Conservation (phyloP, 805 yeast species). For the Kodamaea neixiangensis region DNA sequence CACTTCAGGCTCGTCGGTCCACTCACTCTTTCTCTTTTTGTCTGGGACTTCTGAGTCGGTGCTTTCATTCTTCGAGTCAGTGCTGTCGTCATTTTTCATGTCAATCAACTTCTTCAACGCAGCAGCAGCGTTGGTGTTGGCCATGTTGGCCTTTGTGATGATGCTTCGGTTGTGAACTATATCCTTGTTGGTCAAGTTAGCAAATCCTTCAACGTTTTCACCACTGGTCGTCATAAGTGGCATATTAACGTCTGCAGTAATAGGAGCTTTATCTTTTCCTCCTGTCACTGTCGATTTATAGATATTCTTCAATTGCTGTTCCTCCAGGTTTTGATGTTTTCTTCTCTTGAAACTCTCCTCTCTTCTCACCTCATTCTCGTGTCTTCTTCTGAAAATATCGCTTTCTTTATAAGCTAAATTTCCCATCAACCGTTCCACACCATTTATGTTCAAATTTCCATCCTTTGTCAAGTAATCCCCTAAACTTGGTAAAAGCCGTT, state of each 20-base stretch:
- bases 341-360: conserved; percentile 66
- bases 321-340: conserved; percentile 46
- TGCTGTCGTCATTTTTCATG: conserved; percentile 27
- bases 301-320: conserved; percentile 44
- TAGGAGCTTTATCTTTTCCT: conserved; percentile 77
- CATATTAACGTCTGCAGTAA: conserved; percentile 65
- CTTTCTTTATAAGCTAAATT: conserved; percentile 74
- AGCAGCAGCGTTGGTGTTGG: conserved; percentile 70
- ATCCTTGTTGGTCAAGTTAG: conserved; percentile 68
- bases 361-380: conserved; percentile 68
- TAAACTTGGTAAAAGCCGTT: conserved; percentile 61
- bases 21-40: conserved; percentile 13
- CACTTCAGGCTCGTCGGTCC: conserved; percentile 27
- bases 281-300: conserved; percentile 57
- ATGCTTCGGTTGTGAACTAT: conserved; percentile 63
- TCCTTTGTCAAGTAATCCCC: conserved; percentile 86
- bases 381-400: conserved; percentile 69
- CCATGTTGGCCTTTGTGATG: conserved; percentile 68
- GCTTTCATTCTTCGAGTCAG: conserved; percentile 2
- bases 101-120: conserved; percentile 46
- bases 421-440: conserved; percentile 70
- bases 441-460: conserved; percentile 73
- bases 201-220: conserved; percentile 62
- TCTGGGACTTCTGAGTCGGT: neutral
- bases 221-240: conserved; percentile 80